A percentile compares a stretch with the other conserved stretches of the same genome.
Conservation (phyloP, 2,329 filamentous ascomycete genomes). For the Sclerotinia spermophila region DNA sequence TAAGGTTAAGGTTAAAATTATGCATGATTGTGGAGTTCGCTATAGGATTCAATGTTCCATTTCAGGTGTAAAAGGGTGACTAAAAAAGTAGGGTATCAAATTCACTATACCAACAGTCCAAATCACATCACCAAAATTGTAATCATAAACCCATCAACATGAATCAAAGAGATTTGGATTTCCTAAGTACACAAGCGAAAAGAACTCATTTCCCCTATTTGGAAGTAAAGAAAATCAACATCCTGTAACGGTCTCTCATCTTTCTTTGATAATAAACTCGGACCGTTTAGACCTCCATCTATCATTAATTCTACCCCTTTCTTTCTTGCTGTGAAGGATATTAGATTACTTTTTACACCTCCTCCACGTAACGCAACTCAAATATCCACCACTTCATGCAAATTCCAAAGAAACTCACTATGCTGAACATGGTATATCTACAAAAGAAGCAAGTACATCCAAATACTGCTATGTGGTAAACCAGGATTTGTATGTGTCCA, state of each 20-base stretch:
- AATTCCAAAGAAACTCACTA: conserved; percentile 17
- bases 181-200: conserved; percentile 13
- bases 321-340: neutral
- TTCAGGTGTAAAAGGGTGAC: no score
- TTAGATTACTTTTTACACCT: conserved; percentile 16
- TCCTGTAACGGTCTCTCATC: neutral
- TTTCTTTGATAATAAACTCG: neutral
- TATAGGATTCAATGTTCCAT: no score
- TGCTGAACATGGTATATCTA: conserved; percentile 19
- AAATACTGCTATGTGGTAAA: conserved; percentile 17
- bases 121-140: neutral
- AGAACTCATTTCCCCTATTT: neutral
- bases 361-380: neutral
- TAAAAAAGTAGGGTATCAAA: neutral
- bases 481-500: conserved; percentile 4
- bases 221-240: conserved; percentile 8
- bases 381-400: conserved; percentile 2
- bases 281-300: conserved; percentile 2
- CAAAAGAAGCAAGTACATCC: conserved; percentile 18
- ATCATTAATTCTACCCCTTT: conserved; percentile 1
- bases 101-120: neutral
- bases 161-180: neutral
- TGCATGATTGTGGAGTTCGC: no score
- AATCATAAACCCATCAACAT: neutral
- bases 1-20: no score